These are phyloP conservation scores for Aspergillus puulaauensis DNA, from an alignment of 2,329 filamentous ascomycete species.

Conservation along the genomic window DNA sequence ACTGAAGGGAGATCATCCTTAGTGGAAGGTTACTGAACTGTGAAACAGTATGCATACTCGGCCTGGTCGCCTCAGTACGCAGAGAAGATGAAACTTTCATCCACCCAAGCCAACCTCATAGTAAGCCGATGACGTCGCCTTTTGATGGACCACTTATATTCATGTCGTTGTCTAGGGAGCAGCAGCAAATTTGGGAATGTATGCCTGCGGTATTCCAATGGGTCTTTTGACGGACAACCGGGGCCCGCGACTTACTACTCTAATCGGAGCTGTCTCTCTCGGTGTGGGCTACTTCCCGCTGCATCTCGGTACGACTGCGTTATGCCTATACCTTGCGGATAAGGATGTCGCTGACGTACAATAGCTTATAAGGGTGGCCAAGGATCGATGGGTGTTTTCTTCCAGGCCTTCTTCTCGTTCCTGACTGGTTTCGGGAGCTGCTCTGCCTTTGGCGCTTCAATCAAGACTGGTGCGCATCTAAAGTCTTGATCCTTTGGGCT, in stretches of 20 bases:
- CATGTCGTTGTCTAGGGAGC: conserved; percentile 47
- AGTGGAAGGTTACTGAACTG: conserved; percentile 15
- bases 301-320: conserved; percentile 51
- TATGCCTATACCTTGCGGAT: neutral
- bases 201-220: conserved; percentile 82
- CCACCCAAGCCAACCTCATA: conserved; percentile 92
- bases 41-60: conserved; percentile 85
- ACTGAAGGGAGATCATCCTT: conserved; percentile 3
- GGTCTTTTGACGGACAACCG: conserved; percentile 82
- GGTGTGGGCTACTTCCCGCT: conserved; percentile 83
- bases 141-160: neutral
- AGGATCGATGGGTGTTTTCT: conserved; percentile 54
- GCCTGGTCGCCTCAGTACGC: conserved; percentile 97
- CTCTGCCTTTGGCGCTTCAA: conserved; percentile 81
- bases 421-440: conserved; percentile 86
- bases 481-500: neutral
- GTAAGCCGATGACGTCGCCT: conserved; percentile 48
- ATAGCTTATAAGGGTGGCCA: conserved; percentile 69
- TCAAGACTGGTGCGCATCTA: conserved; percentile 64
- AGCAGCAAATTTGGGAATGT: conserved; percentile 75
- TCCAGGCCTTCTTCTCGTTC: conserved; percentile 79
- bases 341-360: conserved; percentile 9
- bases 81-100: conserved; percentile 77
- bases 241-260: conserved; percentile 75
- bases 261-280: conserved; percentile 71